Base-by-base conservation (phyloP, 2,329 filamentous ascomycete species). In the Arthrobotrys conoides region DNA sequence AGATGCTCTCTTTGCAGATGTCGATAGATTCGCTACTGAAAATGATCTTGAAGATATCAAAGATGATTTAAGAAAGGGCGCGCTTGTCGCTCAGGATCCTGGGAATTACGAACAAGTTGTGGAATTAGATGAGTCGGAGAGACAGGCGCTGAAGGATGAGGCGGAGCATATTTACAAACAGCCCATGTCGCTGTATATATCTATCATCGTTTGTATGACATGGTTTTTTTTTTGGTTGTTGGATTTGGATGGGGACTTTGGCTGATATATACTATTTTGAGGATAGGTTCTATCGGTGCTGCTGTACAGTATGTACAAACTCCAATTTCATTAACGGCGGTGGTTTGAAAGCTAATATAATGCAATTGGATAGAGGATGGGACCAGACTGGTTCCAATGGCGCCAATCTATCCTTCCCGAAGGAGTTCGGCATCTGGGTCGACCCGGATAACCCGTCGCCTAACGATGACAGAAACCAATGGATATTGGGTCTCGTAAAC, bases 51-150 rank as follows among this genome's bases (percentile, higher is more conserved):
- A 85, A 1, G 88, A 91, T 68, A 87, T 91, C 80, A 84, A 89
- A 2, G 84, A 86, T 2, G 82, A 91, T 16, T 86, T 94, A 65
- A 86, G 88, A 65, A 91, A 91, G 81, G 92, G 91, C 38, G 93
- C 92, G 2, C 86, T 95, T 10, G 88, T 94, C 18, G 92, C 92
- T 1, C 91, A 93, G 83, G 89, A 91, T 81, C 91, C 91, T 0
- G 85, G 85, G 8, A 86, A 87, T 33, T 92, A 88, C 83, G 90
- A 92, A 72, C 85, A 87, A 38, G 87, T 93, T 48, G 85, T 88
- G 64, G 88, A 89, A 10, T 87, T 94, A 1, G 85, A 87, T 69
- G 87, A 90, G 16, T 85, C 86, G 0, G 91, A 92, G 82, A 88
- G 90, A 73, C 85, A 87, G 20, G 87, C 86, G 12, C 86, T 95